Evolutionary conservation across 495 filamentous ascomycete species (phyloP).

Genomic region (Tuber indicum): DNA sequence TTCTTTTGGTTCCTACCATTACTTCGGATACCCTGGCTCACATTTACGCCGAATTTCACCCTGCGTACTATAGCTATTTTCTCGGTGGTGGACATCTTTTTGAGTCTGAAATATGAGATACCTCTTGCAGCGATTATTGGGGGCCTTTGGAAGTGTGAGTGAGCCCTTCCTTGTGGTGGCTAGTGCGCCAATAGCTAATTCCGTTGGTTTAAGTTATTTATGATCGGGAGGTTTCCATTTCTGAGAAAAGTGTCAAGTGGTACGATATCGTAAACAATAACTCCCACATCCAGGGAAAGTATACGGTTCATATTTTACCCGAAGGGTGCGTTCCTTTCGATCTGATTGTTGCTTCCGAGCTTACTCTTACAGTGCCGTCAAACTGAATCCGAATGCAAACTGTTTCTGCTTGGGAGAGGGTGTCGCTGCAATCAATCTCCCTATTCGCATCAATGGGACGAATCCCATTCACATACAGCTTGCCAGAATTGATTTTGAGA

Average conservation of each 20-base stretch:
- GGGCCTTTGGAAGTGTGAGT: conserved; percentile 36
- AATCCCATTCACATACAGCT: conserved; percentile 79
- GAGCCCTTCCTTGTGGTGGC: not conserved
- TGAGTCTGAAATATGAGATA: conserved; percentile 88
- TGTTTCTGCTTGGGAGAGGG: conserved; percentile 71
- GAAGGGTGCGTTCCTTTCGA: conserved; percentile 63
- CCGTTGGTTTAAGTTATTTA: conserved; percentile 54
- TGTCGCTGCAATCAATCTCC: conserved; percentile 58
- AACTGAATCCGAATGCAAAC: conserved; percentile 69
- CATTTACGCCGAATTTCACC: conserved; percentile 27
- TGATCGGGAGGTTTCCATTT: conserved; percentile 83
- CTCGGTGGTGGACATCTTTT: conserved; percentile 62
- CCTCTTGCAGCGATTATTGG: conserved; percentile 41
- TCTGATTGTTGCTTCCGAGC: conserved; percentile 12
- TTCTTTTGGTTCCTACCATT: conserved; percentile 80
- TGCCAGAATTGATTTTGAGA: conserved; percentile 73
- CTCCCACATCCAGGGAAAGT: conserved; percentile 86
- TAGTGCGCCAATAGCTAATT: conserved; percentile 3
- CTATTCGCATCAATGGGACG: conserved; percentile 88
- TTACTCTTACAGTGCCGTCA: conserved; percentile 61
- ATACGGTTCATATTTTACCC: conserved; percentile 92
- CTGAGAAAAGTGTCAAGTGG: conserved; percentile 79
- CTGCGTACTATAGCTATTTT: conserved; percentile 30
- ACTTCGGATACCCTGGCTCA: conserved; percentile 85
- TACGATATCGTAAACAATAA: conserved; percentile 78